phyloP scores from a whole-genome alignment of 208 protist genomes.

The Leishmania mexicana region DNA sequence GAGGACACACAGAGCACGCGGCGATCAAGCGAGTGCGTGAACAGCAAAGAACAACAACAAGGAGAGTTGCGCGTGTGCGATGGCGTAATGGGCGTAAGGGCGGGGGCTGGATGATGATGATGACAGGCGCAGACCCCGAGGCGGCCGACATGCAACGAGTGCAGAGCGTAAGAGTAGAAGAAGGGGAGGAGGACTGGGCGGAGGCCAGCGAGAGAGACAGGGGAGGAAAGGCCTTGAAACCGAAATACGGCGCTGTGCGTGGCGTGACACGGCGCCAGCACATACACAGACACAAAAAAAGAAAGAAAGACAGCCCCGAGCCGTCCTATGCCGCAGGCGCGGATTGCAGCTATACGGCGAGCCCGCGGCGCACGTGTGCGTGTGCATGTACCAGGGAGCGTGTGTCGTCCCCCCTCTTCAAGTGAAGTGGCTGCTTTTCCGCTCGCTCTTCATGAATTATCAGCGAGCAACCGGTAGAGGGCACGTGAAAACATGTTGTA shows the following conservation, averaged over 20 bases:
- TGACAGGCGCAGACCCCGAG: neutral
- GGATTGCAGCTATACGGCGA: neutral
- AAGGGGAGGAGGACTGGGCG: neutral
- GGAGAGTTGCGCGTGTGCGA: neutral
- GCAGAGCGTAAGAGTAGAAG: neutral
- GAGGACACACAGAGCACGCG: neutral
- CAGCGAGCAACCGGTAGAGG: neutral
- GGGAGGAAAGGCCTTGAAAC: neutral
- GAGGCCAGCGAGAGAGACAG: neutral
- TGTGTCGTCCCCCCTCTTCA: neutral
- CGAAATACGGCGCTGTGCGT: neutral
- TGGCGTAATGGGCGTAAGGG: no score
- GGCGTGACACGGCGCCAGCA: no score
- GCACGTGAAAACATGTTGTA: neutral
- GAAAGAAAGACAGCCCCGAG: neutral
- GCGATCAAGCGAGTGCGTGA: neutral
- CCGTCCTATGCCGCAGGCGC: neutral
- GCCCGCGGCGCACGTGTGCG: neutral
- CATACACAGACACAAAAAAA: no score
- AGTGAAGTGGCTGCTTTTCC: neutral
- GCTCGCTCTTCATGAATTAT: neutral
- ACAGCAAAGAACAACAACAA: neutral
- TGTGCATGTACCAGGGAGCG: no score
- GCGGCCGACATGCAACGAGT: neutral
- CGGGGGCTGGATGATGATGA: neutral